Evolutionary conservation across 2,329 filamentous ascomycete species (phyloP), one percentile per base, ranked within the genome.

Genomic region (Zopfia rhizophila): DNA sequence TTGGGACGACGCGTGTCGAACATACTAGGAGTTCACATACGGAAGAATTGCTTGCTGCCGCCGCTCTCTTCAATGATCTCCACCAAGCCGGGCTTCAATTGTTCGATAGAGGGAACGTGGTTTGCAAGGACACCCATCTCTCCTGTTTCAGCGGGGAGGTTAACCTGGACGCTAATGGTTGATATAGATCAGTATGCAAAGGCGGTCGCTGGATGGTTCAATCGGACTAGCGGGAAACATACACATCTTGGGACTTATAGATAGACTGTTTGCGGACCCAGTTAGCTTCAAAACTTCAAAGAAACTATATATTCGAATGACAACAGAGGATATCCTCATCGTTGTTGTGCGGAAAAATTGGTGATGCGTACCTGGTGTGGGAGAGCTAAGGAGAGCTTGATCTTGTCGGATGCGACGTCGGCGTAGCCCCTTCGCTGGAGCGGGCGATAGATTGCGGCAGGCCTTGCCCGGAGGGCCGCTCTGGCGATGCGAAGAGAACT

Each of bases 111-210:
- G 59, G 94, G 92, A 69, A 99, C 94, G 85, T 99, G 94, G 84
- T 94, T 95, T 75, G 94, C 94, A 73, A 99, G 89, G 68, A 99
- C 88, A 89, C 94, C 94, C 94, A 99, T 99, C 69, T 97, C 94
- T 75, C 94, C 94, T 55, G 92, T 95, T 77, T 96, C 94, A 72
- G 94, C 94, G 75, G 94, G 89, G 71, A 99, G 88, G 85, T 99
- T 99, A 82, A 99, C 94, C 82, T 99, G 94, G 72, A 97, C 87
- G 78, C 89, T 91, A 72, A 70, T 61, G 33, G 35, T 49, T 35
- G 33, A 30, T 27, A 48, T 48, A 51, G 50, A 57, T 69, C 58
- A 72, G 69, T 63, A 63, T 56, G 55, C 29, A 55, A 49, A 56
- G 46, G 47, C 44, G 55, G 49, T n/a, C n/a, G n/a, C 37, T 19